Evolutionary conservation across 2,329 filamentous ascomycete species (phyloP).

Genomic region (Nemania diffusa): DNA sequence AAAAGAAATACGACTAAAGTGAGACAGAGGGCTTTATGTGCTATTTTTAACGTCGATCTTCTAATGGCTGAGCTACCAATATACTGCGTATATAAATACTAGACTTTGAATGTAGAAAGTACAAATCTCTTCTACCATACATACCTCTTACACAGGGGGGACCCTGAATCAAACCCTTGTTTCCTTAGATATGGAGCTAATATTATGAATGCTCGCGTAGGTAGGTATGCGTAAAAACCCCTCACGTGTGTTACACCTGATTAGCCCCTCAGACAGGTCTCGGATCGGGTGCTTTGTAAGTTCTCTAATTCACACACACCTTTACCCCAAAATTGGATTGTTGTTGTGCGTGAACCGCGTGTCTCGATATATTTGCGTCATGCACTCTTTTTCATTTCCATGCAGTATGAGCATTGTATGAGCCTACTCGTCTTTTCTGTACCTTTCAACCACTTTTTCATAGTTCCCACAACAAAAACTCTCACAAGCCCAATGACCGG

Average conservation of each 20-base stretch:
- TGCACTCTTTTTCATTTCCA: background rate
- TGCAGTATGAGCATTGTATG: background rate
- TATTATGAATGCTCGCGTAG: background rate
- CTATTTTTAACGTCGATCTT: no score
- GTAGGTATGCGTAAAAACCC: slow-evolving; percentile 7
- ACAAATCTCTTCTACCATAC: no score
- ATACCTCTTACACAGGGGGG: background rate
- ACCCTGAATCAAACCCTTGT: background rate
- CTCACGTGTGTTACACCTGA: background rate
- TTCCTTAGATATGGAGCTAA: background rate
- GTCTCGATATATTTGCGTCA: background rate
- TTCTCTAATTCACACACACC: background rate
- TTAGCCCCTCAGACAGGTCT: no score
- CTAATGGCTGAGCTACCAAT: background rate
- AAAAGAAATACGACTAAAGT: background rate
- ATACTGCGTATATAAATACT: background rate
- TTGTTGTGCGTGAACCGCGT: no score
- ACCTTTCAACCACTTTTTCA: background rate
- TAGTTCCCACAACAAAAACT: background rate
- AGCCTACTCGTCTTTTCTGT: background rate
- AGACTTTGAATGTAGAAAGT: no score
- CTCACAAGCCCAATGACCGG: slow-evolving; percentile 4
- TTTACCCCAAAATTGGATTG: background rate
- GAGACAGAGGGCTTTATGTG: background rate
- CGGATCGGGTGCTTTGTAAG: no score